A percentile compares a stretch with the other conserved stretches of the same genome.
These are phyloP conservation scores for Blastosporella zonata DNA, from an alignment of 1,284 basidiomycete genomes.

Conservation along the genomic window DNA sequence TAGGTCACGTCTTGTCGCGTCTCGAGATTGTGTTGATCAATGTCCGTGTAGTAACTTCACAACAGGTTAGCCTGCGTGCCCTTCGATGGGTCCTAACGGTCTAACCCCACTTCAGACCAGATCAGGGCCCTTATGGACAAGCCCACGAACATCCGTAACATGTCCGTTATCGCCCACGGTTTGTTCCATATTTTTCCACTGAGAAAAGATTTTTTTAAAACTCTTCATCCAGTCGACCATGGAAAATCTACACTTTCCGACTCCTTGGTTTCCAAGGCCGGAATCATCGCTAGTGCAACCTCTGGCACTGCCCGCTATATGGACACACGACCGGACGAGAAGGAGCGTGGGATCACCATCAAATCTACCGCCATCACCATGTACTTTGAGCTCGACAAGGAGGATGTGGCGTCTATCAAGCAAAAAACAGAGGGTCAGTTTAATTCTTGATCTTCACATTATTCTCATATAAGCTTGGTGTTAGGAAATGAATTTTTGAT, in stretches of 20 bases:
- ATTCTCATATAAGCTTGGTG: not conserved
- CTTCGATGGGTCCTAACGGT: too few relatives aligned
- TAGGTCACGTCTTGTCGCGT: too few relatives aligned
- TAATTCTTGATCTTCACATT: too few relatives aligned
- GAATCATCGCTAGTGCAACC: constrained; percentile 98
- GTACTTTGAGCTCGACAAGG: constrained; percentile 74
- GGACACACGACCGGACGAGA: constrained; percentile 99
- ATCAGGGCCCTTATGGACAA: too few relatives aligned
- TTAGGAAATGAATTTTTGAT: not conserved
- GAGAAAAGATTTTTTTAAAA: not conserved
- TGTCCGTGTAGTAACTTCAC: too few relatives aligned
- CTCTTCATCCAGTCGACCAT: constrained; percentile 78
- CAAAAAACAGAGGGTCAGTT: constrained; percentile 85
- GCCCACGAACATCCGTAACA: constrained; percentile 94
- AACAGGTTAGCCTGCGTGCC: too few relatives aligned
- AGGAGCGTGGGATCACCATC: not conserved
- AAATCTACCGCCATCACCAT: not conserved
- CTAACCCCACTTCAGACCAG: too few relatives aligned
- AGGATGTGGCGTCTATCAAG: constrained; percentile 82
- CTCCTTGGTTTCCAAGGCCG: constrained; percentile 97
- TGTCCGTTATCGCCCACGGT: constrained; percentile 97
- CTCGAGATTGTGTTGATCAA: too few relatives aligned
- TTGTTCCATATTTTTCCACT: constrained; percentile 28
- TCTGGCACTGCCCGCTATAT: constrained; percentile 97
- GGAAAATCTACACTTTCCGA: constrained; percentile 99